Percentiles rank a stretch among this genome's conserved stretches.
These are phyloP conservation scores for Suillus clintonianus DNA, from an alignment of 768 basidiomycete genomes.

Conservation along the genomic window DNA sequence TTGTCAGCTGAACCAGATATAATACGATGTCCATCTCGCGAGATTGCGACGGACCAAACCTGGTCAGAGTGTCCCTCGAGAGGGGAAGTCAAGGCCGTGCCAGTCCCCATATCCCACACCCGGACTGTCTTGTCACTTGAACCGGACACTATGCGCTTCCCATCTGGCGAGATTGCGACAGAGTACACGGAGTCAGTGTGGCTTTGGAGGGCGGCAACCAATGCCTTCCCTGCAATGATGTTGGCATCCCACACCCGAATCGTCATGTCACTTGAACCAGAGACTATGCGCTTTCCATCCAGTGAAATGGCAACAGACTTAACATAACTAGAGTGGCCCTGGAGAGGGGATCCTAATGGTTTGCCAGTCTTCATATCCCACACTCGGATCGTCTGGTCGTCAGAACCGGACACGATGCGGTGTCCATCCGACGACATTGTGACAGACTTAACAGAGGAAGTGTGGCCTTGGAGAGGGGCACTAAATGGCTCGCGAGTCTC, in stretches of 20 bases:
- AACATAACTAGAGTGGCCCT: not conserved
- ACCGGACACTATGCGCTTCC: conserved; percentile 1
- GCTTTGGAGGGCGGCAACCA: not conserved
- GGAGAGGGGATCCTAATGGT: not conserved
- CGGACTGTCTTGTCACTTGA: conserved; percentile 1
- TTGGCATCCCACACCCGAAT: not conserved
- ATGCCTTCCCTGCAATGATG: too few relatives aligned
- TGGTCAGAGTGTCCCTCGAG: too few relatives aligned
- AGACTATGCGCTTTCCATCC: conserved; percentile 1
- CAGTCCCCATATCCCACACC: not conserved
- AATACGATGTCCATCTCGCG: not conserved
- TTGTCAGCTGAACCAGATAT: conserved; percentile 9
- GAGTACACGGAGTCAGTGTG: not conserved
- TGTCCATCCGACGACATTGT: not conserved
- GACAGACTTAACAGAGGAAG: not conserved
- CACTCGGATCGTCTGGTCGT: not conserved
- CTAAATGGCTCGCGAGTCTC: conserved; percentile 17
- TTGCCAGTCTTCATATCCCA: conserved; percentile 9
- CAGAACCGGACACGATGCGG: not conserved
- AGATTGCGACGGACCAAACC: not conserved
- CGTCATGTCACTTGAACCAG: not conserved
- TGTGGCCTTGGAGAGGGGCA: conserved; percentile 12
- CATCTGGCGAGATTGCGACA: conserved; percentile 5
- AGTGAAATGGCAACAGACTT: not conserved
- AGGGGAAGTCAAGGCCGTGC: too few relatives aligned